Conservation (phyloP, 352 stramenopile genomes). For the Globisporangium carolinianum region DNA sequence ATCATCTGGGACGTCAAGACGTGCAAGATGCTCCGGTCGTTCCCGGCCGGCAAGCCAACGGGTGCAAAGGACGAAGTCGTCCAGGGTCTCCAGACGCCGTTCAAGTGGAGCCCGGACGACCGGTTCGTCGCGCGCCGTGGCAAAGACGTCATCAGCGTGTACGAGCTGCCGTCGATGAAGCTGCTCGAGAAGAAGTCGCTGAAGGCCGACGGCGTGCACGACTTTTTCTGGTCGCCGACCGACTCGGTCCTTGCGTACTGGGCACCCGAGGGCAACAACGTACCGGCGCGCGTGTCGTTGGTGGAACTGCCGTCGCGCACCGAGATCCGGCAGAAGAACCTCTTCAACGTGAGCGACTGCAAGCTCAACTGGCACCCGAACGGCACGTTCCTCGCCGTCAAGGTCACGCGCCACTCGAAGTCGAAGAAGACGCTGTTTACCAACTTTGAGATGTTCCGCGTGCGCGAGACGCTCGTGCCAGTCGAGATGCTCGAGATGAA, state of each 20-base stretch:
- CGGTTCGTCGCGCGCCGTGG: slow-evolving; percentile 93
- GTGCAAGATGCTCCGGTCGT: slow-evolving; percentile 78
- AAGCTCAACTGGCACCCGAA: slow-evolving; percentile 96
- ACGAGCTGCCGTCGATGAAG: slow-evolving; percentile 95
- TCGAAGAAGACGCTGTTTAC: slow-evolving; percentile 98
- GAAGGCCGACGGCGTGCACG: slow-evolving; percentile 90
- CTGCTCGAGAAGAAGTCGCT: slow-evolving; percentile 97
- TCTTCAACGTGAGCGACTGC: slow-evolving; percentile 96
- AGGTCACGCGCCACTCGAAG: slow-evolving; percentile 86
- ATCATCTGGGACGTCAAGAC: slow-evolving; percentile 96
- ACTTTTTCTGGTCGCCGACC: slow-evolving; percentile 98
- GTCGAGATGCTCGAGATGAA: slow-evolving; percentile 99
- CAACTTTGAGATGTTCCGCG: slow-evolving; percentile 98
- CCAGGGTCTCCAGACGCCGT: slow-evolving; percentile 74
- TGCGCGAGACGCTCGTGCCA: slow-evolving; percentile 92
- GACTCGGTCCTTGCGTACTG: slow-evolving; percentile 95
- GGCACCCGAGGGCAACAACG: slow-evolving; percentile 92
- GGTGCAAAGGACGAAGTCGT: slow-evolving; percentile 68
- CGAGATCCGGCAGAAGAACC: slow-evolving; percentile 96
- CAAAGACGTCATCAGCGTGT: slow-evolving; percentile 91
- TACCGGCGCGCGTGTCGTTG: slow-evolving; percentile 95
- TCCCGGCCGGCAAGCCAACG: slow-evolving; percentile 74
- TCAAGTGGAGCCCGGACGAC: slow-evolving; percentile 97
- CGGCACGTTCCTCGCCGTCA: slow-evolving; percentile 91
- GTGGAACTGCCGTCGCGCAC: slow-evolving; percentile 93